Base-by-base conservation (phyloP, 768 basidiomycete species). In the Leccinum imitatum region DNA sequence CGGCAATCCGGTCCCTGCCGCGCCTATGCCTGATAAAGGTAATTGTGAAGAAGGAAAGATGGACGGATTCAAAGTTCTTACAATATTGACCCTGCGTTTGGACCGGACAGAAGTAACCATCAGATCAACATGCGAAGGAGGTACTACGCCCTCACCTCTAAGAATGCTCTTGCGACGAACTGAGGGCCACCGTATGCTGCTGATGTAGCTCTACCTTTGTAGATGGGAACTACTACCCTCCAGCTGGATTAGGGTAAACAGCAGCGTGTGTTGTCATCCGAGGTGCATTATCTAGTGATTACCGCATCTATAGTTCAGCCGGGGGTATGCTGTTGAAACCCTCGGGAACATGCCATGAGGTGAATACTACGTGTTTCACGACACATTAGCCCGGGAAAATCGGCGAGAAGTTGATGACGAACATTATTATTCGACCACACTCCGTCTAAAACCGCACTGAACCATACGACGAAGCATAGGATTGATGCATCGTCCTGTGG, bases 161-260 rank as follows among this genome's bases (percentile, higher is more conserved):
- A 54, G 50, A 64, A 52, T 13, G 72, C 70, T 15, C 71, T 63
- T 39, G 68, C 70, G 37, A 71, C 46, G 41, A 73, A 71, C 44
- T 70, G 64, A 27, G 72, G 64, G 3, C 71, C 71, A 39, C 60
- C 66, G 54, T 62, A 63, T 11, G 64, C 66, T 48, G 72, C 71
- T 21, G 68, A 17, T 27, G 27, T 27, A 19, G 1, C 44, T 46
- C 44, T 19, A 46, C 10, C 4, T 15, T 27, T 17, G 27, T 5
- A 30, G 3, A 30, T 50, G 25, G 0, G 11, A 27, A 1, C 27
- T 30, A 17, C 8, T 30, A 30, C 17, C 25, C 30, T 25, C 23
- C 15, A 61, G 17, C n/a, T 44, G n/a, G n/a, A 27, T 44, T 11
- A 44, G 9, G 21, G 27, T 15, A 50, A 50, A n/a, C 0, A 6